Evolutionary conservation across 441 rosid genomes (phyloP).

Genomic region (Flueggea neowawraea): DNA sequence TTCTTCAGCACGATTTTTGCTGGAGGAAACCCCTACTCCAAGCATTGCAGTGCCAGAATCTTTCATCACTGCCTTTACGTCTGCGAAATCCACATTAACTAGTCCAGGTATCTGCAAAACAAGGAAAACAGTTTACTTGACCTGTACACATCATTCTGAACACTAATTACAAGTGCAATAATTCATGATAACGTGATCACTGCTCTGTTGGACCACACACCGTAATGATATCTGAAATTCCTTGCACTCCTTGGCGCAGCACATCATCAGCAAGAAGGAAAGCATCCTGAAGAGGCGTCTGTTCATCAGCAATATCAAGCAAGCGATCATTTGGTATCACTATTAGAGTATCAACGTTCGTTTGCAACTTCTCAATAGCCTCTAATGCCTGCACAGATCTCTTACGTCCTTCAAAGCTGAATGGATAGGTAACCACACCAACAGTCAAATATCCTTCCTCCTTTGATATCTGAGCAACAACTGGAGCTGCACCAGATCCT

Average conservation of each 20-base stretch:
- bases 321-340: conserved; percentile 97
- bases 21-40: conserved; percentile 93
- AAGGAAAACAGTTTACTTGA: neutral
- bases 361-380: conserved; percentile 91
- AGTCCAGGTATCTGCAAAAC: conserved; percentile 85
- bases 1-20: conserved; percentile 99
- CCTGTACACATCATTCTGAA: too few relatives aligned
- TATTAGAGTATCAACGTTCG: conserved; percentile 92
- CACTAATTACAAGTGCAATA: too few relatives aligned
- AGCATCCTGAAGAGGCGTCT: conserved; percentile 95
- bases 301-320: conserved; percentile 97
- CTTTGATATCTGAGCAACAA: conserved; percentile 87
- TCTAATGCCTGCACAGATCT: conserved; percentile 92
- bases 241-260: conserved; percentile 97
- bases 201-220: conserved; percentile 37
- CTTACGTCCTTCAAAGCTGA: conserved; percentile 98
- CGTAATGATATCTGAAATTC: conserved; percentile 96
- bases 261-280: conserved; percentile 99
- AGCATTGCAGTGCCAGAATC: conserved; percentile 99
- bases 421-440: conserved; percentile 97
- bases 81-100: conserved; percentile 97
- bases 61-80: conserved; percentile 95
- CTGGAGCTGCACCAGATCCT: conserved; percentile 99
- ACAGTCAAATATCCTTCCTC: conserved; percentile 97
- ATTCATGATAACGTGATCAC: neutral